phyloP scores from a whole-genome alignment of 495 filamentous ascomycete genomes.

The Aspergillus avenaceus region DNA sequence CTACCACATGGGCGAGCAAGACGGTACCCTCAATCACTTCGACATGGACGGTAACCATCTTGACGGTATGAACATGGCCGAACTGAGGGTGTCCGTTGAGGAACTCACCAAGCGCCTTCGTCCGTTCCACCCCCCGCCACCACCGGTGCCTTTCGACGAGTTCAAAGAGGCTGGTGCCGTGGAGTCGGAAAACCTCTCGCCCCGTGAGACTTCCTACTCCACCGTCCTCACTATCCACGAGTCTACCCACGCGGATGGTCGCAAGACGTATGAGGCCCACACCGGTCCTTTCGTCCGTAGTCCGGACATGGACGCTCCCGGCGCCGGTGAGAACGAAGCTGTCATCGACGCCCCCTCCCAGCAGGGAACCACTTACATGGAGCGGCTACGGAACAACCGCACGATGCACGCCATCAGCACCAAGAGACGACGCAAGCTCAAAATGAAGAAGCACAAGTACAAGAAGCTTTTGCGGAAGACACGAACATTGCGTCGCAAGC shows the following conservation, averaged over 20 bases:
- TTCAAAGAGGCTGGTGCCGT: conserved; percentile 26
- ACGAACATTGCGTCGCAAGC: conserved; percentile 79
- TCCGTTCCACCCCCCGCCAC: conserved; percentile 75
- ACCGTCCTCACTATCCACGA: conserved; percentile 81
- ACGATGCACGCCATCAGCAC: conserved; percentile 72
- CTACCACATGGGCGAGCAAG: conserved; percentile 36
- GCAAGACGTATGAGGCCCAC: conserved; percentile 55
- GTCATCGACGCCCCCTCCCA: conserved; percentile 32
- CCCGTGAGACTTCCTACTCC: conserved; percentile 57
- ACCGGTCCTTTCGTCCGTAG: conserved; percentile 38
- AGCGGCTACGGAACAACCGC: conserved; percentile 34
- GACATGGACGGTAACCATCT: conserved; percentile 48
- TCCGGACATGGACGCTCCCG: conserved; percentile 32
- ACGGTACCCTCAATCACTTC: conserved; percentile 47
- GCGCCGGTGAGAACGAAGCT: conserved; percentile 21
- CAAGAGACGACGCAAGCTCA: conserved; percentile 78
- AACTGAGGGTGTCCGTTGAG: conserved; percentile 44
- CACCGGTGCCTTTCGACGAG: conserved; percentile 58
- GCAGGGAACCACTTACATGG: conserved; percentile 35
- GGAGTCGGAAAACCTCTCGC: conserved; percentile 17
- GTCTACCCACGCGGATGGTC: conserved; percentile 63
- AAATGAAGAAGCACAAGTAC: conserved; percentile 99
- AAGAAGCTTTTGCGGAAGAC: conserved; percentile 97
- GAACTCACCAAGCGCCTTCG: conserved; percentile 56
- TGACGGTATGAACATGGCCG: conserved; percentile 36